A percentile compares a stretch with the other conserved stretches of the same genome.
These are phyloP conservation scores for Trichoderma sp. DNA, from an alignment of 2,329 filamentous ascomycete species.

Conservation along the genomic window DNA sequence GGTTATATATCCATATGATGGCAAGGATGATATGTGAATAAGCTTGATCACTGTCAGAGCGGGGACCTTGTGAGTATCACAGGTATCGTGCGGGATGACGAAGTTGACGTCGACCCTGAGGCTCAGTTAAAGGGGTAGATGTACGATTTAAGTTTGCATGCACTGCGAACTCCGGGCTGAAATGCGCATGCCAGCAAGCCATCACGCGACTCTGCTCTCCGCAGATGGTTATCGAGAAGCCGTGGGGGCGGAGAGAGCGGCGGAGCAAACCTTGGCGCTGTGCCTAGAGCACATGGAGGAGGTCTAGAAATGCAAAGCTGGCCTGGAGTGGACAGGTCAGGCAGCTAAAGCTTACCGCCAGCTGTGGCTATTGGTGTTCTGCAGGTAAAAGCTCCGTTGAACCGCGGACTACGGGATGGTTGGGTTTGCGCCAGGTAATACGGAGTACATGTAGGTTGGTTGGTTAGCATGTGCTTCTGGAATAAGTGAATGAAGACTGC, in stretches of 20 bases:
- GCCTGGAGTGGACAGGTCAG: neutral
- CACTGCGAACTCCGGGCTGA: neutral
- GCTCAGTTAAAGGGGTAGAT: neutral
- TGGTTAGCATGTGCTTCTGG: neutral
- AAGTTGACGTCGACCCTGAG: neutral
- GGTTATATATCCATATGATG: neutral
- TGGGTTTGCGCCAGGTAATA: neutral
- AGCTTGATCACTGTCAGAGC: neutral
- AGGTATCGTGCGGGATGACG: neutral
- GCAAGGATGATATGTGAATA: neutral
- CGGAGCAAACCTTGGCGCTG: slow-evolving; percentile 12
- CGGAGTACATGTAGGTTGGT: neutral
- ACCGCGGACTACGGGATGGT: neutral
- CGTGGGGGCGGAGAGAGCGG: slow-evolving; percentile 7
- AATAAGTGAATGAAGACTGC: neutral
- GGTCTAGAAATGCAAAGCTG: neutral
- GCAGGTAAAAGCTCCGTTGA: neutral
- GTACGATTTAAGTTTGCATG: neutral
- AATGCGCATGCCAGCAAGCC: neutral
- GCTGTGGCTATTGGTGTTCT: neutral
- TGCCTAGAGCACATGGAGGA: slow-evolving; percentile 6
- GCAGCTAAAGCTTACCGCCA: neutral
- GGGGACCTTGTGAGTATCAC: neutral
- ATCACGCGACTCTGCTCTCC: slow-evolving; percentile 12
- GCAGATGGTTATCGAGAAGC: neutral